Percentiles rank a stretch among this genome's conserved stretches.
These are phyloP conservation scores for Penicillium soppii DNA, from an alignment of 495 filamentous ascomycete species.

Conservation along the genomic window DNA sequence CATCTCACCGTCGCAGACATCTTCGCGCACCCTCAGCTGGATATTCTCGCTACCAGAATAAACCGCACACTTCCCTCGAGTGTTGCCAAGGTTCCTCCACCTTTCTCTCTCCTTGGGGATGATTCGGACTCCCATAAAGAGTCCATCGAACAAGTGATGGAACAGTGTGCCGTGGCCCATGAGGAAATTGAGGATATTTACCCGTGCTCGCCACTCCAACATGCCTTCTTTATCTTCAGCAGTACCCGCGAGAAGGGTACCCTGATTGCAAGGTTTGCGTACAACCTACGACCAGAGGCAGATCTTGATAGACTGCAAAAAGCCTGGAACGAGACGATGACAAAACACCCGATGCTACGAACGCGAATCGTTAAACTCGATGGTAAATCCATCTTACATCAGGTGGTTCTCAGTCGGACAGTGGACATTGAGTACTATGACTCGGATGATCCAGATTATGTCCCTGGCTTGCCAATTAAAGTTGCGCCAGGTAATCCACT, in stretches of 20 bases:
- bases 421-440: background rate
- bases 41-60: background rate
- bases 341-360: background rate
- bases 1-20: background rate
- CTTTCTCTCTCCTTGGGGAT: background rate
- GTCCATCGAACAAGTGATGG: background rate
- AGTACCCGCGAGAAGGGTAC: background rate
- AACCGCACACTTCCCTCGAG: background rate
- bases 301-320: background rate
- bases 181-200: background rate
- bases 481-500: background rate
- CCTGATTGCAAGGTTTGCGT: background rate
- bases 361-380: background rate
- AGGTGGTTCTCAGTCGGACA: background rate
- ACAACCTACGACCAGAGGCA: background rate
- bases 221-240: background rate
- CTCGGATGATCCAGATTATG: background rate
- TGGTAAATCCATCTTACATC: background rate
- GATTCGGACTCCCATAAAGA: background rate
- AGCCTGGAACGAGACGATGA: background rate
- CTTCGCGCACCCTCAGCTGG: background rate
- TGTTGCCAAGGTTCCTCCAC: background rate
- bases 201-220: background rate
- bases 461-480: background rate
- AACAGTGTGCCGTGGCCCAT: background rate